phyloP scores from a whole-genome alignment of 23 red algal species.

The Gracilaria gracilis region DNA sequence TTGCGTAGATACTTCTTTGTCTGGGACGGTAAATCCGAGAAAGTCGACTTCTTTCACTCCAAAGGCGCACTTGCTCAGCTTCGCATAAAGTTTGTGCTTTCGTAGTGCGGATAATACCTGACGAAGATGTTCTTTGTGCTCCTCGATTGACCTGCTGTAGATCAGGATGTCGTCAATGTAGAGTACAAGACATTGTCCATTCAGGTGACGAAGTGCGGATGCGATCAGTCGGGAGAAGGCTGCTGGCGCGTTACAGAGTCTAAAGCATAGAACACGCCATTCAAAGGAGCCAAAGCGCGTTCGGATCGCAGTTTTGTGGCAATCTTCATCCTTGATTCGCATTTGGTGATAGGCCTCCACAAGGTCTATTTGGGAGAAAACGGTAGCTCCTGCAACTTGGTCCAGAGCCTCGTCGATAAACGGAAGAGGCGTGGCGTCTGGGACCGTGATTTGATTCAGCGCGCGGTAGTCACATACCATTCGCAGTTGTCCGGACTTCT shows the following conservation, averaged over 20 bases:
- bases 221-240: neutral
- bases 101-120: neutral
- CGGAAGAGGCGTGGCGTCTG: conserved; percentile 8
- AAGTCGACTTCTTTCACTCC: neutral
- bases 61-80: neutral
- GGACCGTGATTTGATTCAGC: conserved; percentile 36
- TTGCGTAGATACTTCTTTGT: neutral
- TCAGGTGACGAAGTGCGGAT: neutral
- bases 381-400: neutral
- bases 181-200: neutral
- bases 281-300: neutral
- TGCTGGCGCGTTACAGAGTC: conserved; percentile 4
- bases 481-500: conserved; percentile 14
- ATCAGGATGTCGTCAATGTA: neutral
- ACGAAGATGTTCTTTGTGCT: neutral
- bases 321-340: neutral
- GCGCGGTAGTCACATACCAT: conserved; percentile 23
- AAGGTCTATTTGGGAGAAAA: conserved; percentile 28
- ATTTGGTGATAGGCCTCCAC: neutral
- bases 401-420: neutral
- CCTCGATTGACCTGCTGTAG: neutral
- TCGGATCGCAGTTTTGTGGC: neutral
- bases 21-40: neutral
- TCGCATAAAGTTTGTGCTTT: neutral
- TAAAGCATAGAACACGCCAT: neutral